Evolutionary conservation across 305 asterid species (phyloP).

Genomic region (Solanum hybrid): DNA sequence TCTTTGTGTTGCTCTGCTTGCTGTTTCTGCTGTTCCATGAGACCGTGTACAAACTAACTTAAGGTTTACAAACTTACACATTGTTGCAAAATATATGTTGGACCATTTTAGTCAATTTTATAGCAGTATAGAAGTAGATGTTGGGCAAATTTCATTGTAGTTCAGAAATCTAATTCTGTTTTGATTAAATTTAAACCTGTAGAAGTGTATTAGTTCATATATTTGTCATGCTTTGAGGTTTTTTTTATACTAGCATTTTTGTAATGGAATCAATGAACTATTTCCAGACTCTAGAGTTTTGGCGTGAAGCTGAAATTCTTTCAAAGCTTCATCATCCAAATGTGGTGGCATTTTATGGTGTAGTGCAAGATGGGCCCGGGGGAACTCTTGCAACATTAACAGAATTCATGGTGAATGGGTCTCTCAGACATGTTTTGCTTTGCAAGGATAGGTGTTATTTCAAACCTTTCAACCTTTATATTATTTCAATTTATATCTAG

Average conservation of each 20-base stretch:
- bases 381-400: constrained; percentile 88
- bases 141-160: neutral
- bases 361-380: constrained; percentile 92
- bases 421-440: constrained; percentile 75
- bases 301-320: constrained; percentile 91
- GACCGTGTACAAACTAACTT: neutral
- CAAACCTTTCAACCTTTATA: neutral
- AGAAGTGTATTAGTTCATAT: neutral
- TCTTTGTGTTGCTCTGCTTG: neutral
- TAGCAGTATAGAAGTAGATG: neutral
- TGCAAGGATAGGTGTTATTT: constrained; percentile 41
- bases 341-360: constrained; percentile 94
- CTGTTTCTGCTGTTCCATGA: neutral
- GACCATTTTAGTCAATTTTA: neutral
- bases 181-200: neutral
- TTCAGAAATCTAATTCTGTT: neutral
- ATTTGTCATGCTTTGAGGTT: neutral
- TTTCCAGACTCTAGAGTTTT: constrained; percentile 64
- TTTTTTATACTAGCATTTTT: neutral
- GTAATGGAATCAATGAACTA: constrained; percentile 1
- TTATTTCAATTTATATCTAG: neutral
- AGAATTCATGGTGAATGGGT: constrained; percentile 88
- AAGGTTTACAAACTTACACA: neutral
- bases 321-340: constrained; percentile 97
- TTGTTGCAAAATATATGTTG: neutral